Base-by-base conservation (phyloP, 768 basidiomycete genomes). In the Clavulina sp. region DNA sequence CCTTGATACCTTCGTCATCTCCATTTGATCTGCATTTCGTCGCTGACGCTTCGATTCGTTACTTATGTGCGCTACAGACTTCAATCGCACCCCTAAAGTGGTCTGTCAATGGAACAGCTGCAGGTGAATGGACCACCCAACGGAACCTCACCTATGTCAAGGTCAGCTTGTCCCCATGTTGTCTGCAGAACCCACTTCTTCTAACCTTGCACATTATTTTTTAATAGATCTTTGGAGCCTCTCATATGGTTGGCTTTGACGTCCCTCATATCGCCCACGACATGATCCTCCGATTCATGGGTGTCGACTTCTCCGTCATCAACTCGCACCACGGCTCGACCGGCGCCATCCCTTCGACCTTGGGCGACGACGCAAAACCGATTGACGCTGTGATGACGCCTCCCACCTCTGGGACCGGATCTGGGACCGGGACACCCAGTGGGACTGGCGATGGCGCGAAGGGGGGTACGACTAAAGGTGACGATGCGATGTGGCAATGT, bases 281-380 rank as follows among this genome's bases (percentile, higher is more conserved):
- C 65, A 96, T 97, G 95, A 93, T 99, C 58, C 76, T 95, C 36
- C 85, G 95, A 13, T 99, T 99, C 70, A 87, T 96, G 81, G 81
- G 78, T 48, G 77, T 91, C 54, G 82, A 97, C 68, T 85, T 93
- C 59, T 74, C 81, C 24, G 73, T 77, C 2, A 73, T 96, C 52
- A 69, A 80, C 2, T 88, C 84, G 23, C 80, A 84, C 23, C 30
- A n/a, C n/a, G n/a, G n/a, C n/a, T n/a, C n/a, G n/a, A 80, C 86
- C 0, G 88, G 87, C 2, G 71, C 67, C 49, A 82, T 92, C 52
- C 81, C 87, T 13, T 87, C 83, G 54, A 76, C 75, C 34, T 71
- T 99, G 26, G 95, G 92, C 9, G 70, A 71, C 38, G 68, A 76
- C 31, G 66, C 66, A n/a, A 84, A 89, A 60, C 80, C 84, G 2